Base-by-base conservation (phyloP, 2,329 filamentous ascomycete genomes). In the Venturia nashicola region DNA sequence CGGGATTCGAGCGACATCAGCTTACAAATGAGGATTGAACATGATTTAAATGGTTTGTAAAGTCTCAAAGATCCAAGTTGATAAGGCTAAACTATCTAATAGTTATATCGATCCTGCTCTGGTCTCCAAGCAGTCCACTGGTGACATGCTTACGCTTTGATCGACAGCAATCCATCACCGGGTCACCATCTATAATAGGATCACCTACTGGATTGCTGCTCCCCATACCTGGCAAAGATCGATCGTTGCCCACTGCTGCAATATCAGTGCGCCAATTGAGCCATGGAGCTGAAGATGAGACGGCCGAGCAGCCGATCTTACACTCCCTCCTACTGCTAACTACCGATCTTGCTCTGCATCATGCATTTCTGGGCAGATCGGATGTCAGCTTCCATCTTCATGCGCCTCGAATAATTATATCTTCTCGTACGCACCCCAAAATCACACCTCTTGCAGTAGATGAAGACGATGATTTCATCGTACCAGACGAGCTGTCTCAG, bases 1-100 rank as follows among this genome's bases (percentile, higher is more conserved):
- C 76, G 80, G 54, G 77, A 81, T 64, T 67, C 74, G 0, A 78
- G 82, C 63, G 83, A 86, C 68, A 76, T 76, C 11, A 82, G 43
- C 18, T 20, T 60, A 36, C 34, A 57, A 5, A 51, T 64, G 36
- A n/a, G 12, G 12, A 40, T 55, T 44, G 51, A 60, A 14, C 27
- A 64, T n/a, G 42, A 64, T 36, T 12, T 36, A 18, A 32, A 39
- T n/a, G 55, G 62, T 46, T 27, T 9, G 61, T 6, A 23, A 16
- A 16, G 7, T 51, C 11, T 3, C 20, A 8, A 5, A n/a, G 14
- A 23, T 42, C 16, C 5, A 23, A 34, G 20, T 48, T 39, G 32
- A 32, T 11, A 27, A 14, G 3, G 12, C 46, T 46, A 23, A 48
- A 5, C 2, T 18, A 2, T 40, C 11, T 40, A 16, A 18, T 16